Percentiles rank a stretch among this genome's conserved stretches.
These are phyloP conservation scores for Zelopaecilomyces penicillatus DNA, from an alignment of 2,329 filamentous ascomycete genomes.

Conservation along the genomic window DNA sequence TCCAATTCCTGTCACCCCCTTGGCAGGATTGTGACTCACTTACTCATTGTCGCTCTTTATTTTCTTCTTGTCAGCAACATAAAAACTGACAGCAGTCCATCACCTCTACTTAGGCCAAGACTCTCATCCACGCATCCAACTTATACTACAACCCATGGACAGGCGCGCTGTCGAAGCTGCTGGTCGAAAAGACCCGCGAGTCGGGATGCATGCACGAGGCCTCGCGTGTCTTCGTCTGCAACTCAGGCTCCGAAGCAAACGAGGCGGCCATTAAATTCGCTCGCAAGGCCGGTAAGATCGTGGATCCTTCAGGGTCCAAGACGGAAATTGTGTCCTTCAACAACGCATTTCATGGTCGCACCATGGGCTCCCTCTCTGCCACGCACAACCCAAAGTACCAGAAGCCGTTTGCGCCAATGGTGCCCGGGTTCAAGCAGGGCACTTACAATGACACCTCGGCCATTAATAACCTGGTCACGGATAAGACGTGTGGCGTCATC, in stretches of 20 bases:
- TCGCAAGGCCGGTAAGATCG: conserved; percentile 74
- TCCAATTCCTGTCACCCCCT: background rate
- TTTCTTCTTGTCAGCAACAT: too few relatives aligned
- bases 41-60: background rate
- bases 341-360: conserved; percentile 90
- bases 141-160: conserved; percentile 97
- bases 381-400: conserved; percentile 98
- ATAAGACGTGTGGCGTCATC: conserved; percentile 86
- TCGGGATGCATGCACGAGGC: conserved; percentile 77
- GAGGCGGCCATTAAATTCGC: conserved; percentile 97
- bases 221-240: conserved; percentile 80
- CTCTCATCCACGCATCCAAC: conserved; percentile 86
- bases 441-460: conserved; percentile 72
- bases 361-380: conserved; percentile 90
- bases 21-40: background rate
- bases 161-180: conserved; percentile 73
- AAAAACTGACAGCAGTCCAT: background rate
- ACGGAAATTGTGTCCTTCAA: conserved; percentile 83
- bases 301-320: conserved; percentile 65
- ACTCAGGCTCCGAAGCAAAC: conserved; percentile 94
- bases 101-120: conserved; percentile 44
- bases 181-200: conserved; percentile 72
- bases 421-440: conserved; percentile 85
- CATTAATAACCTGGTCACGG: conserved; percentile 66
- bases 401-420: conserved; percentile 87